Evolutionary conservation across 495 filamentous ascomycete species (phyloP).

Genomic region (Penicillium antarcticum): DNA sequence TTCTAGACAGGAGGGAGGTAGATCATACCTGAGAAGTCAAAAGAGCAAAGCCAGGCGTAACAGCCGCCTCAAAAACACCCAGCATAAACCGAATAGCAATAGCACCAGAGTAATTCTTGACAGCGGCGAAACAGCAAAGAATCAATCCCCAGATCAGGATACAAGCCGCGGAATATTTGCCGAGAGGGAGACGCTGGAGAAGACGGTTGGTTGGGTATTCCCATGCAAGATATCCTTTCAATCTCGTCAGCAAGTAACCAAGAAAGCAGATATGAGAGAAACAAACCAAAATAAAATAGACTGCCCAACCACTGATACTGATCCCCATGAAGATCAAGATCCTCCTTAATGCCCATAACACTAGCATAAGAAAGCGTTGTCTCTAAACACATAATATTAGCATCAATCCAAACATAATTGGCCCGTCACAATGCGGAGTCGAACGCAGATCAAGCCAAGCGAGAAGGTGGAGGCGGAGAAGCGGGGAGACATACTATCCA

Average conservation of each 20-base stretch:
- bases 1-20: background rate
- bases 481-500: conserved; percentile 46
- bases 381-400: conserved; percentile 28
- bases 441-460: background rate
- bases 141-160: conserved; percentile 58
- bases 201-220: conserved; percentile 62
- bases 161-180: conserved; percentile 56
- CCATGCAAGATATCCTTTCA: conserved; percentile 56
- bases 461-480: background rate
- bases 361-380: conserved; percentile 62
- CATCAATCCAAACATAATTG: background rate
- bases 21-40: conserved; percentile 50
- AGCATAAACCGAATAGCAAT: conserved; percentile 58
- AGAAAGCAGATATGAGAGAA: background rate
- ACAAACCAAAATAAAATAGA: conserved; percentile 60
- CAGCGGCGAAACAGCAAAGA: conserved; percentile 52
- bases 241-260: background rate
- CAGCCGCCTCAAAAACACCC: conserved; percentile 59
- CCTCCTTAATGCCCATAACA: conserved; percentile 58
- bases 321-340: conserved; percentile 38
- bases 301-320: conserved; percentile 55
- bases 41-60: conserved; percentile 61
- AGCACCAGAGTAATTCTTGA: conserved; percentile 44
- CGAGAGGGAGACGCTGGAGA: conserved; percentile 55
- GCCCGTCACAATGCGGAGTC: background rate